Base-by-base conservation (phyloP, 345 rosid genomes). In the Linum tenue region DNA sequence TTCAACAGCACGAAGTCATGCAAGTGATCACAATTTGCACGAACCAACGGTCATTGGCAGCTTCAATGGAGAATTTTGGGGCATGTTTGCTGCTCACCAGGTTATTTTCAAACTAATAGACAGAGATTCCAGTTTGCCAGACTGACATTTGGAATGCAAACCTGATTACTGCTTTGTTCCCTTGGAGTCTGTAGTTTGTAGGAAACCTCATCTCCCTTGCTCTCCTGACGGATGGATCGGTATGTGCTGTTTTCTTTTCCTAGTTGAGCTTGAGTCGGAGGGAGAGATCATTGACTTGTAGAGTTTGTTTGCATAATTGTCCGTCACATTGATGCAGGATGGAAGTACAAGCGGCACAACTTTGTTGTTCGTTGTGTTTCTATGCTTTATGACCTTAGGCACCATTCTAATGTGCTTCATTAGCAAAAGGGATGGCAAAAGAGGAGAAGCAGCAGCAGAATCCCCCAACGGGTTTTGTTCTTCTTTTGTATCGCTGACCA, bases 41-140 rank as follows among this genome's bases (percentile, higher is more conserved):
- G 97, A 89, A 83, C 97, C 80, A 70, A 77, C 90, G 0, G 74
- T 90, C 2, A 85, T 92, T 31, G 98, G 98, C 51, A 73, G 63
- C 65, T 92, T 89, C 72, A 92, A 92, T 80, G 98, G 98, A 37
- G 96, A 84, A 41, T 92, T 92, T 73, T 92, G 98, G 98, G 91
- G 85, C 68, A 57, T 82, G 72, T 85, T 86, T 76, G 97, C 97
- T 62, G 61, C 82, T 77, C 90, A 92, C 77, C 97, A 92, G 96
- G 98, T 91, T 63, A 51, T 65, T 17, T 40, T 64, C 64, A 31
- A 51, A 41, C 40, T 75, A 63, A n/a, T 39, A 7, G 36, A 15
- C 17, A 41, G 53, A 22, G 64, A 55, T 37, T 56, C 43, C 4
- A 57, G 37, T 31, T 51, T 72, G 22, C 39, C 60, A 3, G 64